Percentiles rank a stretch among this genome's conserved stretches.
These are phyloP conservation scores for Mycothermus thermophilus DNA, from an alignment of 495 filamentous ascomycete genomes.

Conservation along the genomic window DNA sequence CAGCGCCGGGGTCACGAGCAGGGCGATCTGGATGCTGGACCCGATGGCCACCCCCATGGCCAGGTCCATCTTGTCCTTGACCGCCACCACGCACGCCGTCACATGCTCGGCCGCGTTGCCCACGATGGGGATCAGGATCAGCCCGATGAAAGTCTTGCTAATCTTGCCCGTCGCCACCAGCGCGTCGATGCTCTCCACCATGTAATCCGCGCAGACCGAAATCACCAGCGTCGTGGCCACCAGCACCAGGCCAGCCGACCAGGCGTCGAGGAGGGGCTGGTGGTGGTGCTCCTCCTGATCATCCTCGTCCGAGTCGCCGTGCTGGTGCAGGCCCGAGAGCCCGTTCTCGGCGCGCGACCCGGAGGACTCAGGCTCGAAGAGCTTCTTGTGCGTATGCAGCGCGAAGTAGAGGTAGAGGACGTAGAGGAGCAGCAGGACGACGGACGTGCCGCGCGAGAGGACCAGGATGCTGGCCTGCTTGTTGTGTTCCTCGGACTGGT, in stretches of 20 bases:
- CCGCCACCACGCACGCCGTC: slow-evolving; percentile 80
- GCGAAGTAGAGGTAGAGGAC: slow-evolving; percentile 86
- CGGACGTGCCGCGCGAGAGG: slow-evolving; percentile 78
- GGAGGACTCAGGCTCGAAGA: slow-evolving; percentile 64
- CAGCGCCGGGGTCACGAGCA: slow-evolving; percentile 80
- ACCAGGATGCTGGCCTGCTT: slow-evolving; percentile 55
- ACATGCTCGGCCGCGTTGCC: slow-evolving; percentile 97
- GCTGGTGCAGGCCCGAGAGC: too few species aligned
- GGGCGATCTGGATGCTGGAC: slow-evolving; percentile 84
- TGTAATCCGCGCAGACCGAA: slow-evolving; percentile 83
- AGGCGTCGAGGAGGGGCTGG: slow-evolving; percentile 49
- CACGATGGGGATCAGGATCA: slow-evolving; percentile 91
- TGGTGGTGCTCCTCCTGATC: slow-evolving; percentile 35
- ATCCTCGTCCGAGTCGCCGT: slow-evolving; percentile 20
- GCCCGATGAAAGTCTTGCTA: slow-evolving; percentile 91
- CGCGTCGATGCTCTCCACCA: slow-evolving; percentile 84
- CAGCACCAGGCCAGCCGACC: slow-evolving; percentile 58
- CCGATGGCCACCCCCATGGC: slow-evolving; percentile 91
- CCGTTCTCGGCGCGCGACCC: too few species aligned
- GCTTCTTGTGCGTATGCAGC: slow-evolving; percentile 59
- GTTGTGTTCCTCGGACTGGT: slow-evolving; percentile 21
- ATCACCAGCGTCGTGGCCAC: slow-evolving; percentile 69
- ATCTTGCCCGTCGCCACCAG: slow-evolving; percentile 74
- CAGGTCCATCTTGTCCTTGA: slow-evolving; percentile 95
- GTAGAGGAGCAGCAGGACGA: slow-evolving; percentile 82